These are phyloP conservation scores for Prunus kanzakura DNA, from an alignment of 306 rosid species.

Conservation along the genomic window DNA sequence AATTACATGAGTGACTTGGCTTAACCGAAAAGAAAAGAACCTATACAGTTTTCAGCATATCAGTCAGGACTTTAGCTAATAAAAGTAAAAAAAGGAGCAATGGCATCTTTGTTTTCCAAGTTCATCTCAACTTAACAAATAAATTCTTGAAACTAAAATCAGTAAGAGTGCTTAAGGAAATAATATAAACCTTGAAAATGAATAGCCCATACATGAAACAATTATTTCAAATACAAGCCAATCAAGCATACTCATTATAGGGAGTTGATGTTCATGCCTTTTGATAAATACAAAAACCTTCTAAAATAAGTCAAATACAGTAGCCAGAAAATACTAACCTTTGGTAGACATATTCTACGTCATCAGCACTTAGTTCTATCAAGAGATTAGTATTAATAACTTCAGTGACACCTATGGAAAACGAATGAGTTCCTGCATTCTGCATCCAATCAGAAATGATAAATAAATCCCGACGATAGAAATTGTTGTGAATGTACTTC, in stretches of 20 bases:
- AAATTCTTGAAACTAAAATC: not conserved
- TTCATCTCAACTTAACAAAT: not conserved
- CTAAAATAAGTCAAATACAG: not conserved
- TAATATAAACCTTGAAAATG: not conserved
- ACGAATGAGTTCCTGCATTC: conserved; percentile 85
- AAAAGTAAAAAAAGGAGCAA: too few relatives aligned
- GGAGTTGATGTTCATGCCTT: not conserved
- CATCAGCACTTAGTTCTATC: conserved; percentile 88
- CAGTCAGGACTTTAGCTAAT: too few relatives aligned
- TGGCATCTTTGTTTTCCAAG: not conserved
- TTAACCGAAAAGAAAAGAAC: too few relatives aligned
- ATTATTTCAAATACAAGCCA: too few relatives aligned
- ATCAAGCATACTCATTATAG: not conserved
- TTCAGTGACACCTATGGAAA: conserved; percentile 88
- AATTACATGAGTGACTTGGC: too few relatives aligned
- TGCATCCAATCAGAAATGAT: conserved; percentile 37
- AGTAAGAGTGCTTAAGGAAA: not conserved
- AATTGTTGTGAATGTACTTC: conserved; percentile 18
- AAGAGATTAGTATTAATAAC: conserved; percentile 86
- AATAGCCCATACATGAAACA: too few relatives aligned
- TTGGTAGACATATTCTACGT: conserved; percentile 88
- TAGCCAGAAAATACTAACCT: conserved; percentile 40
- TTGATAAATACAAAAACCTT: not conserved
- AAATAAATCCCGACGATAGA: conserved; percentile 11
- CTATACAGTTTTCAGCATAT: too few relatives aligned